Evolutionary conservation across 805 yeast species (phyloP), one percentile per base, ranked within the genome.

Genomic region (Starmerella gropengiesseri): DNA sequence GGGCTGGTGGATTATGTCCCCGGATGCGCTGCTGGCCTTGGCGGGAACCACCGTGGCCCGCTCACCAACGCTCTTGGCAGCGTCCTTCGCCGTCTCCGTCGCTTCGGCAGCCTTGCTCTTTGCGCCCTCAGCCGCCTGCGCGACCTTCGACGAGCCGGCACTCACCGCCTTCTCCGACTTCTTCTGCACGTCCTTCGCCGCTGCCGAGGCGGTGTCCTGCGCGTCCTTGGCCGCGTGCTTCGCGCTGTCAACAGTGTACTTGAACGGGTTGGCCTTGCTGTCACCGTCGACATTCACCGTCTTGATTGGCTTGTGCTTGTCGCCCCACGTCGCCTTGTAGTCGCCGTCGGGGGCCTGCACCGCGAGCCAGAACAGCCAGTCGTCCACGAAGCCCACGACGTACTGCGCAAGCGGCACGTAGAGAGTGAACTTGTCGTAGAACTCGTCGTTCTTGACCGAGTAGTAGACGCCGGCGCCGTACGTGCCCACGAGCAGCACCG

Each of bases 401-500:
- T 61, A 60, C 52, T 76, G 81, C 29, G 77, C 82, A 39, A 70
- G 67, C 16, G 91, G 91, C 34, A 79, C 72, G 45, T 71, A 71
- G 50, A 77, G 77, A 18, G 76, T 67, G 59, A 77, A 79, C 35
- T 66, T 50, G 51, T 79, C 83, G 51, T 74, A 77, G 57, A 78
- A 69, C 14, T 72, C 65, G 51, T 77, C 81, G 55, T 69, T 69
- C 48, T 71, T 63, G 23, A 75, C 63, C 12, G 85, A 67, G 44
- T 70, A 61, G 40, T 70, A 73, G n/a, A 76, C 70, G 41, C 82
- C 84, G 27, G 70, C 75, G 27, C 73, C 75, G 51, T 77, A 79
- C 20, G 72, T 57, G 3, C 61, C 56, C 3, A 64, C 52, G 9
- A 54, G 55, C 4, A 58, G 40, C 5, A 55, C 34, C 4, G 55